A percentile compares a stretch with the other conserved stretches of the same genome.
These are phyloP conservation scores for Galeopsis tetrahit DNA, from an alignment of 257 asterid genomes.

Conservation along the genomic window DNA sequence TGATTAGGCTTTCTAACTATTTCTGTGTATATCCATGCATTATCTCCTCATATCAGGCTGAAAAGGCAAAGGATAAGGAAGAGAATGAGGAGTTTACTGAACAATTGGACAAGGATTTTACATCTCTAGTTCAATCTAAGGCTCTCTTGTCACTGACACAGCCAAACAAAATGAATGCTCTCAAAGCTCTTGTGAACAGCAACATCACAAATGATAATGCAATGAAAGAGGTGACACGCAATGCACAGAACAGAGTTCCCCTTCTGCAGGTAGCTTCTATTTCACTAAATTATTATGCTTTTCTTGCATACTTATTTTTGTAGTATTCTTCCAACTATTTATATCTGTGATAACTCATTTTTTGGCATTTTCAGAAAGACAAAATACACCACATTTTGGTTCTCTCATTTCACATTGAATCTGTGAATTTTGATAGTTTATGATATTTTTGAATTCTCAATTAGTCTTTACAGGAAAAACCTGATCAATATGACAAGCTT, in stretches of 20 bases:
- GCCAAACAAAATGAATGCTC: slow-evolving; percentile 79
- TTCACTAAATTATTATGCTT: not conserved
- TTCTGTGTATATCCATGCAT: not conserved
- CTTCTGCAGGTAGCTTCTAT: slow-evolving; percentile 48
- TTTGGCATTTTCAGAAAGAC: slow-evolving; percentile 14
- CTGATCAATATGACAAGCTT: slow-evolving; percentile 78
- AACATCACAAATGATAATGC: slow-evolving; percentile 45
- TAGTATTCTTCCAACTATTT: slow-evolving; percentile 6
- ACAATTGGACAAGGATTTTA: slow-evolving; percentile 78
- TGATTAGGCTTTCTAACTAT: slow-evolving; percentile 23
- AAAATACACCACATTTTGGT: not conserved
- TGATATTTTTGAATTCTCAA: slow-evolving; percentile 22
- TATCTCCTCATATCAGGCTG: slow-evolving; percentile 61
- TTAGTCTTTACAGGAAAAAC: slow-evolving; percentile 63
- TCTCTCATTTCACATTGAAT: slow-evolving; percentile 20
- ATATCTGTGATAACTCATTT: not conserved
- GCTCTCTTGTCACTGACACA: slow-evolving; percentile 75
- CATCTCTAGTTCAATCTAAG: slow-evolving; percentile 75
- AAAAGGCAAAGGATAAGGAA: slow-evolving; percentile 94
- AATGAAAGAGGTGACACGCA: slow-evolving; percentile 47
- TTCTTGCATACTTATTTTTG: not conserved
- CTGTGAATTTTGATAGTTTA: slow-evolving; percentile 13
- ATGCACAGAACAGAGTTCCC: slow-evolving; percentile 42
- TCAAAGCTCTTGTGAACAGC: slow-evolving; percentile 65
- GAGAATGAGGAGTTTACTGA: slow-evolving; percentile 72